A percentile compares a stretch with the other conserved stretches of the same genome.
These are phyloP conservation scores for Phytophthora ramorum DNA, from an alignment of 352 stramenopile species.

Conservation along the genomic window DNA sequence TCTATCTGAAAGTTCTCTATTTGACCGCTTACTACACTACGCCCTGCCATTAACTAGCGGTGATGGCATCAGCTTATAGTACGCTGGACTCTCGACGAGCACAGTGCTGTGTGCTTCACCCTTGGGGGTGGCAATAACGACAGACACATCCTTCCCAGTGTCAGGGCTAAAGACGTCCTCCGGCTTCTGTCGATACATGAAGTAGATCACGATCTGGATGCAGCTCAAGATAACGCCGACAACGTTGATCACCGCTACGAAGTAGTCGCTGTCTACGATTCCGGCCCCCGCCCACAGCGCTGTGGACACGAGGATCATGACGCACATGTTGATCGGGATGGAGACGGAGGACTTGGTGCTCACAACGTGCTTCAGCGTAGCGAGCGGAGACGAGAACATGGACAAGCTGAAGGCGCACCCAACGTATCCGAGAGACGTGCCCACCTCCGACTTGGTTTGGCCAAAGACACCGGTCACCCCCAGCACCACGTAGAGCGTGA, in stretches of 20 bases:
- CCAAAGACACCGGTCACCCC: constrained; percentile 39
- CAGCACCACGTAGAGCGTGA: constrained; percentile 47
- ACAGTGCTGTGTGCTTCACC: constrained; percentile 3
- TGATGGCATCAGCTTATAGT: constrained; percentile 21
- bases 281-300: constrained; percentile 27
- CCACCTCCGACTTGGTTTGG: constrained; percentile 31
- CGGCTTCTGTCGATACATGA: constrained; percentile 36
- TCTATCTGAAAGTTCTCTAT: neutral
- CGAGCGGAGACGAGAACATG: constrained; percentile 37
- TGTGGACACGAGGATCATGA: constrained; percentile 25
- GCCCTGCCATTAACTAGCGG: constrained; percentile 16
- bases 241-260: constrained; percentile 30
- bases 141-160: constrained; percentile 7
- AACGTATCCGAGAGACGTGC: constrained; percentile 35
- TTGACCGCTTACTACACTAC: constrained; percentile 1
- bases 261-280: constrained; percentile 32
- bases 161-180: neutral
- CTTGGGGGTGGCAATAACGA: constrained; percentile 11
- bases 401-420: constrained; percentile 22
- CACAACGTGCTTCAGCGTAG: constrained; percentile 32
- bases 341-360: constrained; percentile 32
- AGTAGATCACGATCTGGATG: constrained; percentile 58
- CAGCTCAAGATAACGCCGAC: constrained; percentile 45
- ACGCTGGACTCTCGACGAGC: constrained; percentile 18
- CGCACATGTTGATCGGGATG: constrained; percentile 41